Percentiles rank a stretch among this genome's conserved stretches.
Conservation (phyloP, 805 yeast genomes). For the Brettanomyces nanus region DNA sequence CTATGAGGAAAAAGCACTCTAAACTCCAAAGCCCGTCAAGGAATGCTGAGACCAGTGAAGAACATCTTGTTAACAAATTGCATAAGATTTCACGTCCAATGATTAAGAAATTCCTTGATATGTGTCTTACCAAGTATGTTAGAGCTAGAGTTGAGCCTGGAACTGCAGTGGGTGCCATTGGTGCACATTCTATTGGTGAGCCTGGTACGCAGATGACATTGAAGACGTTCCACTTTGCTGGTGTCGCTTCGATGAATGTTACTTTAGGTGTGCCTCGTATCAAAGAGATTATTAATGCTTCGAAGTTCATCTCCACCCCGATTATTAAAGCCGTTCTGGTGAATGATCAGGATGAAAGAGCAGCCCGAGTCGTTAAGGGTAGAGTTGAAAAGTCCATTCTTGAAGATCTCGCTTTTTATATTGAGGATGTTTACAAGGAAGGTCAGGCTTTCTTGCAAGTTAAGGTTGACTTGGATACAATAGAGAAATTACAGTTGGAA, state of each 20-base stretch:
- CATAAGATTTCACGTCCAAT: constrained; percentile 55
- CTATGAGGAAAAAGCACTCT: constrained; percentile 34
- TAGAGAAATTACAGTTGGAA: constrained; percentile 86
- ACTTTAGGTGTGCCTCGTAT: constrained; percentile 99
- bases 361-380: constrained; percentile 98
- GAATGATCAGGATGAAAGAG: constrained; percentile 90
- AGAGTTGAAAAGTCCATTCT: constrained; percentile 87
- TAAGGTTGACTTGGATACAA: constrained; percentile 73
- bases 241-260: constrained; percentile 98
- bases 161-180: constrained; percentile 98
- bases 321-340: constrained; percentile 92
- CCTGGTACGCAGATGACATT: constrained; percentile 99
- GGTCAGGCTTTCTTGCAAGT: constrained; percentile 71
- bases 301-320: constrained; percentile 91
- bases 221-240: constrained; percentile 80
- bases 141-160: constrained; percentile 97
- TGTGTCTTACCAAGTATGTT: constrained; percentile 74
- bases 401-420: constrained; percentile 77
- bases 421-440: constrained; percentile 89
- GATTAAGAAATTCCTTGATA: constrained; percentile 58
- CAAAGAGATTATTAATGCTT: constrained; percentile 96
- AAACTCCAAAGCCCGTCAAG: constrained; percentile 14
- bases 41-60: constrained; percentile 17
- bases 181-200: constrained; percentile 98
- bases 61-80: constrained; percentile 51